phyloP scores from a whole-genome alignment of 768 basidiomycete genomes.

The Mycena floridula region DNA sequence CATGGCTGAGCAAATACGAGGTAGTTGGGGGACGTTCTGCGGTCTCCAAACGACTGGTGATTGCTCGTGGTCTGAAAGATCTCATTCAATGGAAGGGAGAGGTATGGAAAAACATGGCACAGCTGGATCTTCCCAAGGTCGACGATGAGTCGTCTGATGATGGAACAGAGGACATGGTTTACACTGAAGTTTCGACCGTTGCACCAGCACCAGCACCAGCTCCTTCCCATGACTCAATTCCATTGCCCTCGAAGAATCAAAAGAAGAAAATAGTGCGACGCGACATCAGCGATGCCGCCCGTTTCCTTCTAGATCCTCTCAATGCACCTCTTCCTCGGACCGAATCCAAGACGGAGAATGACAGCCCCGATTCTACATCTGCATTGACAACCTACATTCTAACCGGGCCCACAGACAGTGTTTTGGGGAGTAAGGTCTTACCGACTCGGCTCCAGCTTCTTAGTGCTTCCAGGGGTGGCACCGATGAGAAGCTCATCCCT shows the following conservation, averaged over 20 bases:
- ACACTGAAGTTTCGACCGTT: background rate
- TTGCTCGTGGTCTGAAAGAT: constrained; percentile 65
- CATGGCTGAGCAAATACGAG: constrained; percentile 64
- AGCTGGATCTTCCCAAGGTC: constrained; percentile 30
- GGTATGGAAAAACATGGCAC: constrained; percentile 41
- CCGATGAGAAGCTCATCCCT: constrained; percentile 37
- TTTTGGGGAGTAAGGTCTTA: background rate
- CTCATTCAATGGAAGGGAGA: constrained; percentile 64
- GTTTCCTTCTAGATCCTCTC: constrained; percentile 57
- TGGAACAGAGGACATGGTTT: constrained; percentile 25
- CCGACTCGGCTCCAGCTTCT: constrained; percentile 70
- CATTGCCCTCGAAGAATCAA: no score
- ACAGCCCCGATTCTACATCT: background rate
- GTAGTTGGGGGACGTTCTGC: constrained; percentile 44
- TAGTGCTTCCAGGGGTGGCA: constrained; percentile 50
- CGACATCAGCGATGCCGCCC: constrained; percentile 40
- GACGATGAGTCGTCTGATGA: constrained; percentile 26
- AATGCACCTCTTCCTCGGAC: constrained; percentile 20
- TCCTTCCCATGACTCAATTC: no score
- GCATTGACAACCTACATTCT: constrained; percentile 47
- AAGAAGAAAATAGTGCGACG: constrained; percentile 26
- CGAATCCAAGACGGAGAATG: constrained; percentile 2
- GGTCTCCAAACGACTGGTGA: constrained; percentile 54
- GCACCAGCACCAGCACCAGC: constrained; percentile 3
- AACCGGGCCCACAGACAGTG: constrained; percentile 27